A percentile compares a stretch with the other conserved stretches of the same genome.
Conservation (phyloP, 306 rosid genomes). For the Alnus rubra region DNA sequence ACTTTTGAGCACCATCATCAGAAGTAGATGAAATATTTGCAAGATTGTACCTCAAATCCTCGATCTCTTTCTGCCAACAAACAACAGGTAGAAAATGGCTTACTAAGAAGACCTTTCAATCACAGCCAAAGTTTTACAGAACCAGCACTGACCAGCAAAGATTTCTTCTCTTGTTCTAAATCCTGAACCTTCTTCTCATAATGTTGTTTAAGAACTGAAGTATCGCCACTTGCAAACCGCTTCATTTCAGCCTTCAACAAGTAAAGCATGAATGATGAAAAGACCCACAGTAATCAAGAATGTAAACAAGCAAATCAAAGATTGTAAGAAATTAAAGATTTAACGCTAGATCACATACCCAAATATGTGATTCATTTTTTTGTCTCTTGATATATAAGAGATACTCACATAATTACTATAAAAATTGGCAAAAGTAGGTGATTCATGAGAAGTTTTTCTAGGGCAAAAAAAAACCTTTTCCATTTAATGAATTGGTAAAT, state of each 20-base stretch:
- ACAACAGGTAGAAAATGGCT: conserved; percentile 8
- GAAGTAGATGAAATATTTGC: conserved; percentile 67
- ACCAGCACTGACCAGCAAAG: conserved; percentile 62
- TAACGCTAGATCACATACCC: not conserved
- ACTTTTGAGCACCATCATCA: conserved; percentile 82
- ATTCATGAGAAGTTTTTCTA: not conserved
- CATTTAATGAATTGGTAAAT: no score
- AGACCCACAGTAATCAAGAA: not conserved
- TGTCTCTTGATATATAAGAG: not conserved
- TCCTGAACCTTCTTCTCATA: conserved; percentile 92
- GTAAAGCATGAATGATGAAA: conserved; percentile 8
- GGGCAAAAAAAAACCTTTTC: no score
- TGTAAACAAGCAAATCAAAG: not conserved
- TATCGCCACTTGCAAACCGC: conserved; percentile 50
- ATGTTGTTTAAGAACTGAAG: conserved; percentile 78
- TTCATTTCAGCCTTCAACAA: conserved; percentile 89
- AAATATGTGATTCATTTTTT: not conserved
- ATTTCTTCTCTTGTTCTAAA: conserved; percentile 82
- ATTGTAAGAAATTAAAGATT: not conserved
- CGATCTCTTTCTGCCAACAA: conserved; percentile 74
- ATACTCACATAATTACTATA: no score
- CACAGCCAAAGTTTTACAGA: conserved; percentile 14
- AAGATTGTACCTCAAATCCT: conserved; percentile 63
- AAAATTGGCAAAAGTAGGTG: not conserved
- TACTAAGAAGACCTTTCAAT: not conserved